These are phyloP conservation scores for Pichia rugopelliculosa DNA, from an alignment of 805 yeast species.

Conservation along the genomic window DNA sequence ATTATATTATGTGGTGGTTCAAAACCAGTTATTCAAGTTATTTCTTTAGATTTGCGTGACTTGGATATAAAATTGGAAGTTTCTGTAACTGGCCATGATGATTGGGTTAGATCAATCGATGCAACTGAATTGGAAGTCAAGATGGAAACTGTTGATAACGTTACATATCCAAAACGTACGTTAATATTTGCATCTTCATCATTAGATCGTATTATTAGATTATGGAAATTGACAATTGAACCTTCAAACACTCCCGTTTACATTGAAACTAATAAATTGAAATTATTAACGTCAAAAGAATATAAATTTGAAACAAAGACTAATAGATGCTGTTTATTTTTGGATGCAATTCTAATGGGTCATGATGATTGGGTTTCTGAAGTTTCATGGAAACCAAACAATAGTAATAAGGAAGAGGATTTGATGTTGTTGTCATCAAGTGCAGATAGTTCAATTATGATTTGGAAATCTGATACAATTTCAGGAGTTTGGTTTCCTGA, in stretches of 20 bases:
- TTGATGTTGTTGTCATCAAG: conserved; percentile 71
- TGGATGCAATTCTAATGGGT: conserved; percentile 93
- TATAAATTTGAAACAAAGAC: conserved; percentile 48
- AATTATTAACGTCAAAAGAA: conserved; percentile 62
- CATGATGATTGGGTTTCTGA: conserved; percentile 97
- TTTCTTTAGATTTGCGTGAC: conserved; percentile 29
- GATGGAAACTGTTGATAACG: conserved; percentile 10
- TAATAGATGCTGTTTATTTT: conserved; percentile 43
- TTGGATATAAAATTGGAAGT: conserved; percentile 26
- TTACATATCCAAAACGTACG: conserved; percentile 32
- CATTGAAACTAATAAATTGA: conserved; percentile 40
- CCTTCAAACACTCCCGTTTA: conserved; percentile 43
- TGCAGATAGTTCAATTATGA: conserved; percentile 87
- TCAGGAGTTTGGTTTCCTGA: conserved; percentile 89
- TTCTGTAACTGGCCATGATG: conserved; percentile 83
- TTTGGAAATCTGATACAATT: conserved; percentile 82
- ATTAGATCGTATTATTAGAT: conserved; percentile 84
- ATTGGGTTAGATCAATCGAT: conserved; percentile 80
- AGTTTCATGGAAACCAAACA: conserved; percentile 70
- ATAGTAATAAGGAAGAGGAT: conserved; percentile 18
- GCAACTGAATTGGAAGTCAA: conserved; percentile 39
- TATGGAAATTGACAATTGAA: conserved; percentile 70
- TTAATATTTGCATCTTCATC: conserved; percentile 80
- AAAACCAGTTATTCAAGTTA: conserved; percentile 41
- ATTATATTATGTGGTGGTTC: conserved; percentile 73